Conservation (phyloP, 2,329 filamentous ascomycete genomes). For the Phoma herbarum region DNA sequence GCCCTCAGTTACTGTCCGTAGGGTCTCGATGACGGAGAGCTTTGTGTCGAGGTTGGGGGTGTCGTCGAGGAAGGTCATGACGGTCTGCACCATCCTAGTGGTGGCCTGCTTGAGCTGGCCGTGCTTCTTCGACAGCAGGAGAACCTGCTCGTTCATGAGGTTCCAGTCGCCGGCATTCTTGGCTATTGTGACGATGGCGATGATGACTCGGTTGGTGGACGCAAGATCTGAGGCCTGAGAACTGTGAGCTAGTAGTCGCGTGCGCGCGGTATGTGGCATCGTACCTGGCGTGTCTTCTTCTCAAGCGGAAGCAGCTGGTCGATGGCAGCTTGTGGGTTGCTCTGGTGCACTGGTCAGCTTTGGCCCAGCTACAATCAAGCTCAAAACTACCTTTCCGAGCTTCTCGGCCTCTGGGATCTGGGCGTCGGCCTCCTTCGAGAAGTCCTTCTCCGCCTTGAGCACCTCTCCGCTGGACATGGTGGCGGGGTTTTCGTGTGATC, state of each 20-base stretch:
- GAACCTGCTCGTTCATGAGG: constrained; percentile 93
- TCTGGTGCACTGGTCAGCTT: constrained; percentile 56
- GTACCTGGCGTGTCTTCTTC: constrained; percentile 96
- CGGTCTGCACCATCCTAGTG: constrained; percentile 98
- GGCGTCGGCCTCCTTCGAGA: constrained; percentile 93
- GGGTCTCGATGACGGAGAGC: constrained; percentile 90
- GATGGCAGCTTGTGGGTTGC: constrained; percentile 83
- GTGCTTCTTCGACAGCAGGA: constrained; percentile 98
- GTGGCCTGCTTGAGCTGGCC: constrained; percentile 98
- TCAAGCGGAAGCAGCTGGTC: constrained; percentile 92
- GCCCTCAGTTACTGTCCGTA: constrained; percentile 96
- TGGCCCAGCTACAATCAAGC: neutral
- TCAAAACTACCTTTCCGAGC: constrained; percentile 76
- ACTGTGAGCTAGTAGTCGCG: constrained; percentile 32
- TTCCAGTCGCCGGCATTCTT: constrained; percentile 94
- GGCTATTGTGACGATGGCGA: constrained; percentile 91
- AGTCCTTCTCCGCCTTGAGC: constrained; percentile 98
- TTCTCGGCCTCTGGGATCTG: constrained; percentile 89
- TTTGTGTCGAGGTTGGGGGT: constrained; percentile 88
- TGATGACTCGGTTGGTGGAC: constrained; percentile 87
- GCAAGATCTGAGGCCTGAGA: constrained; percentile 89
- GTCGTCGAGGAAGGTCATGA: constrained; percentile 89
- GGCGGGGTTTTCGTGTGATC: constrained; percentile 35
- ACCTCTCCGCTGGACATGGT: constrained; percentile 80
- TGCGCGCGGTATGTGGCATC: constrained; percentile 17